Base-by-base conservation (phyloP, 768 basidiomycete species). In the Termitomyces sp. region DNA sequence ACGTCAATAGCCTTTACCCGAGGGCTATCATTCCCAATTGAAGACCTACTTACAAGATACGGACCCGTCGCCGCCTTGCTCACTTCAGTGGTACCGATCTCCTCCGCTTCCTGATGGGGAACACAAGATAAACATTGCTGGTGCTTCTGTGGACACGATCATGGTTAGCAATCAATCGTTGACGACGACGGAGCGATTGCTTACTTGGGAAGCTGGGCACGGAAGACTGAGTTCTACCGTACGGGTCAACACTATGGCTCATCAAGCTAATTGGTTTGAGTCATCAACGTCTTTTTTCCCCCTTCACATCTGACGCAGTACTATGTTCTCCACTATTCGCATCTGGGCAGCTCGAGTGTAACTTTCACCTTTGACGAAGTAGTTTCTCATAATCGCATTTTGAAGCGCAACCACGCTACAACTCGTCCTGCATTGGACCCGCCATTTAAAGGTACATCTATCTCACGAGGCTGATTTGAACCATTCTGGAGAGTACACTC, bases 51-150 rank as follows among this genome's bases (percentile, higher is more conserved):
- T 56, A 56, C 27, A 7, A 56, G 24, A 39, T 37, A 18, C 48
- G 44, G 55, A 56, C 22, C 47, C 47, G 13, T 48, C 47, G 14
- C 47, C 31, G 2, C 47, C 55, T n/a, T 32, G 39, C 29, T 34
- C 55, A 24, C 55, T n/a, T n/a, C n/a, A n/a, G n/a, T n/a, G 20
- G 46, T 48, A 56, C 18, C 46, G 48, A 32, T 56, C 46, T 31
- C 55, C 55, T 20, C 27, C 36, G 43, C 55, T 56, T 49, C 39
- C 47, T 14, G 47, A 56, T 16, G 55, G 55, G 5, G 7, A 26
- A 44, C 55, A 41, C 39, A 41, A n/a, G 20, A 42, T 42, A 41
- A 16, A 20, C 14, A 41, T 41, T 12, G n/a, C 37, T 41, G 39
- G 39, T n/a, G 20, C 39, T 41, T 41, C n/a, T 20, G 37, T 20